These are phyloP conservation scores for Fusarium euwallaceae DNA, from an alignment of 2,329 filamentous ascomycete species.

Conservation along the genomic window DNA sequence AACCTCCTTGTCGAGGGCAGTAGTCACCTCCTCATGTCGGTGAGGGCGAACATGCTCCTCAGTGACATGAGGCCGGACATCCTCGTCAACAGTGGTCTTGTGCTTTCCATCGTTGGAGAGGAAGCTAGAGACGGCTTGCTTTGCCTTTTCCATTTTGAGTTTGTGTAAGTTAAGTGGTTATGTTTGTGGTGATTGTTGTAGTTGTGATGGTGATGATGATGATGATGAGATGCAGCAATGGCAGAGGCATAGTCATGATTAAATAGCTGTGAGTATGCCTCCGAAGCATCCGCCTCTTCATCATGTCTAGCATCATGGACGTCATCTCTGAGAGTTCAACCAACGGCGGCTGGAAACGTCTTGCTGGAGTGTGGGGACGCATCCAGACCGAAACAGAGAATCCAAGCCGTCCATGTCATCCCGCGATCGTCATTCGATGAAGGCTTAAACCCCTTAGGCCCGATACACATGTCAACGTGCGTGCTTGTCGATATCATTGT, in stretches of 20 bases:
- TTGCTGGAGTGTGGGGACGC: slow-evolving; percentile 7
- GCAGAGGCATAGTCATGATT: slow-evolving; percentile 16
- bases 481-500: not conserved
- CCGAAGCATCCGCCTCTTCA: slow-evolving; percentile 15
- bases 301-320: slow-evolving; percentile 29
- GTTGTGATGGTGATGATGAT: not conserved
- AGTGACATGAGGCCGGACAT: slow-evolving; percentile 69
- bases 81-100: slow-evolving; percentile 78
- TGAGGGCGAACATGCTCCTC: slow-evolving; percentile 72
- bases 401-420: slow-evolving; percentile 40
- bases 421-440: slow-evolving; percentile 33
- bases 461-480: slow-evolving; percentile 17
- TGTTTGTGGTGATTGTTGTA: not conserved
- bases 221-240: not conserved
- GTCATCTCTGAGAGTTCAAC: slow-evolving; percentile 23
- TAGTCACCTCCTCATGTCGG: slow-evolving; percentile 72
- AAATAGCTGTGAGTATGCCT: slow-evolving; percentile 25
- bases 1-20: slow-evolving; percentile 75
- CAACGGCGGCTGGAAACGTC: slow-evolving; percentile 9
- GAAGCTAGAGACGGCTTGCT: slow-evolving; percentile 72
- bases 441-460: slow-evolving; percentile 9
- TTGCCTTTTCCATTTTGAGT: slow-evolving; percentile 72
- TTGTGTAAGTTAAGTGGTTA: slow-evolving; percentile 7
- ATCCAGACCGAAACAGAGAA: not conserved
- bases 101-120: slow-evolving; percentile 73